phyloP scores from a whole-genome alignment of 2,329 filamentous ascomycete species.

The Pseudocercospora macadamiae region DNA sequence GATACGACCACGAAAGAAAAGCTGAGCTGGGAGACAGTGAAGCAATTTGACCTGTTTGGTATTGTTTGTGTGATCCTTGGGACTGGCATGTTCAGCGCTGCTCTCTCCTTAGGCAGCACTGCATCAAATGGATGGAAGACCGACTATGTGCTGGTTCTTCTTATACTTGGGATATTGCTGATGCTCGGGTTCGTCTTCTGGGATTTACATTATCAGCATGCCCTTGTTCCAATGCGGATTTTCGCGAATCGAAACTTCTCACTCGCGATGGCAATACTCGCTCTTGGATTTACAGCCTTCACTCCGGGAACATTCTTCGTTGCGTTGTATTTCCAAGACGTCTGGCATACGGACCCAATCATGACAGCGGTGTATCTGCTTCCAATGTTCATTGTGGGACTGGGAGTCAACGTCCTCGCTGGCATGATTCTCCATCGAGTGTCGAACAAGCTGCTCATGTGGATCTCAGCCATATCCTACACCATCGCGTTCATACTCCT shows the following conservation, averaged over 20 bases:
- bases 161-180: constrained; percentile 42
- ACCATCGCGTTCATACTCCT: constrained; percentile 8
- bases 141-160: constrained; percentile 44
- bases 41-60: constrained; percentile 12
- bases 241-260: constrained; percentile 12
- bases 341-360: constrained; percentile 6
- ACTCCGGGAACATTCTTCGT: constrained; percentile 16
- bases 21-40: constrained; percentile 2
- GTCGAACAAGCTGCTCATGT: constrained; percentile 14
- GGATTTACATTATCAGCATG: constrained; percentile 7
- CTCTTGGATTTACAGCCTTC: constrained; percentile 14
- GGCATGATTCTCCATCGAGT: constrained; percentile 10
- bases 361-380: constrained; percentile 11
- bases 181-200: constrained; percentile 43
- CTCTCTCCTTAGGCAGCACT: constrained; percentile 54
- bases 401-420: constrained; percentile 2
- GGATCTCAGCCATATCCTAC: constrained; percentile 5
- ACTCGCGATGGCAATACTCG: constrained; percentile 7
- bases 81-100: constrained; percentile 16
- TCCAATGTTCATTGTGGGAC: constrained; percentile 14
- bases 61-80: constrained; percentile 10
- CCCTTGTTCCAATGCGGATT: constrained; percentile 12
- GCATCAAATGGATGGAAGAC: constrained; percentile 41
- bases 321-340: constrained; percentile 10
- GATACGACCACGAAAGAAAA: constrained; percentile 4